phyloP scores from a whole-genome alignment of 2,329 filamentous ascomycete genomes.

The Daldinia eschscholtzii region DNA sequence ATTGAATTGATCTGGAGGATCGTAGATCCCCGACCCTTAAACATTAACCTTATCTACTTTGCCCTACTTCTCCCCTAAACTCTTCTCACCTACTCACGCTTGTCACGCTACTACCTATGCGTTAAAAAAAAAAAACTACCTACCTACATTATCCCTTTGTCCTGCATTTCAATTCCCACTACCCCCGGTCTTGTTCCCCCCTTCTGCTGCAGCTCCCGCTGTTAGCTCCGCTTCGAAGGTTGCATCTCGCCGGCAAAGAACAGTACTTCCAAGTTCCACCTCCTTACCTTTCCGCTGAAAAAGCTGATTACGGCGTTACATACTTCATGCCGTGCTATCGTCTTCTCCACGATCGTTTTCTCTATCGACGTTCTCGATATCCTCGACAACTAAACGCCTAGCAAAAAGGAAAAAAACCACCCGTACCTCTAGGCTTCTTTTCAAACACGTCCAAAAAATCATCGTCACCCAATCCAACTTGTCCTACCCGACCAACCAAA shows the following conservation, averaged over 20 bases:
- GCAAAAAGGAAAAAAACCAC: slow-evolving; percentile 13
- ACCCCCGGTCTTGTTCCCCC: slow-evolving; percentile 32
- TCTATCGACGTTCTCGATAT: slow-evolving; percentile 31
- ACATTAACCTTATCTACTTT: slow-evolving; percentile 9
- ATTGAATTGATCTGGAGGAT: slow-evolving; percentile 1
- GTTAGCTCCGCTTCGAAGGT: slow-evolving; percentile 36
- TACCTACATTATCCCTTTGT: slow-evolving; percentile 36
- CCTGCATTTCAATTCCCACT: slow-evolving; percentile 39
- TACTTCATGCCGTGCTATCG: slow-evolving; percentile 43
- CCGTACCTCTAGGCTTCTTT: slow-evolving; percentile 9
- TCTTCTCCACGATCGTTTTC: slow-evolving; percentile 39
- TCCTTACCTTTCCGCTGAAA: slow-evolving; percentile 29
- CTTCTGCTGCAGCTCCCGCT: slow-evolving; percentile 43
- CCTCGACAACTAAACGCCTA: slow-evolving; percentile 35
- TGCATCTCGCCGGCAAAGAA: slow-evolving; percentile 42
- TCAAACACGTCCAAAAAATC: slow-evolving; percentile 25
- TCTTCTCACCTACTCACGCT: slow-evolving; percentile 11
- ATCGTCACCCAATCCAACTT: slow-evolving; percentile 35
- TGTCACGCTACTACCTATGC: slow-evolving; percentile 7
- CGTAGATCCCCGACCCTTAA: slow-evolving; percentile 1
- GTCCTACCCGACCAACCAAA: slow-evolving; percentile 23
- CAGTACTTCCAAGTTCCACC: slow-evolving; percentile 30
- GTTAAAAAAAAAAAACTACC: slow-evolving; percentile 5
- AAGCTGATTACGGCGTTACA: slow-evolving; percentile 41
- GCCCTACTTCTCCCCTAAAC: not conserved